Evolutionary conservation across 1,284 basidiomycete genomes (phyloP).

Genomic region (Apiotrichum domesticum): DNA sequence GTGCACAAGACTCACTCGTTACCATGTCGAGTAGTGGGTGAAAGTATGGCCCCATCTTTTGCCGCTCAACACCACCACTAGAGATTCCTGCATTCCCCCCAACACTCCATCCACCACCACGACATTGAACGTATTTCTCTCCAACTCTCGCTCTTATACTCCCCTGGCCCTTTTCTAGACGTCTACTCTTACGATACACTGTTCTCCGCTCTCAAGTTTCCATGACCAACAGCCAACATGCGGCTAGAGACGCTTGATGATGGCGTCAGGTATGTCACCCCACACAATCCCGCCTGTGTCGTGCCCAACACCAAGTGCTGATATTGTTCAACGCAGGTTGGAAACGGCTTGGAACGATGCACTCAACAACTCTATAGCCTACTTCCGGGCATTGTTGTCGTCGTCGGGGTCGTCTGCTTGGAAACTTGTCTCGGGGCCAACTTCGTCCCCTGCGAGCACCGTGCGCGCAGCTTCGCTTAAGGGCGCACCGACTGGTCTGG

Average conservation of each 20-base stretch:
- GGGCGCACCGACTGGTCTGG: constrained; percentile 24
- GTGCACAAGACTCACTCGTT: no score
- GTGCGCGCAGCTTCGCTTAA: constrained; percentile 19
- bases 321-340: constrained; percentile 24
- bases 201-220: not conserved
- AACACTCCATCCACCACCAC: no score
- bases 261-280: constrained; percentile 38
- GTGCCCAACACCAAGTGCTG: no score
- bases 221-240: constrained; percentile 19
- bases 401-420: constrained; percentile 43
- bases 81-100: no score
- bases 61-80: no score
- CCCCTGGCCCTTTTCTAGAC: no score
- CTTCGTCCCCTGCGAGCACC: constrained; percentile 20
- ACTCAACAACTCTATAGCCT: constrained; percentile 36
- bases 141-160: no score
- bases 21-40: no score
- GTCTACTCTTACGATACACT: no score
- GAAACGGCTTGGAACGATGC: constrained; percentile 45
- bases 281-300: not conserved
- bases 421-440: constrained; percentile 42
- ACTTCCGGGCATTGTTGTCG: constrained; percentile 44
- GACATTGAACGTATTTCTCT: no score
- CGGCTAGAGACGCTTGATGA: constrained; percentile 40
- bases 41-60: no score